Base-by-base conservation (phyloP, 106 monocot species). In the Chionographis japonica region DNA sequence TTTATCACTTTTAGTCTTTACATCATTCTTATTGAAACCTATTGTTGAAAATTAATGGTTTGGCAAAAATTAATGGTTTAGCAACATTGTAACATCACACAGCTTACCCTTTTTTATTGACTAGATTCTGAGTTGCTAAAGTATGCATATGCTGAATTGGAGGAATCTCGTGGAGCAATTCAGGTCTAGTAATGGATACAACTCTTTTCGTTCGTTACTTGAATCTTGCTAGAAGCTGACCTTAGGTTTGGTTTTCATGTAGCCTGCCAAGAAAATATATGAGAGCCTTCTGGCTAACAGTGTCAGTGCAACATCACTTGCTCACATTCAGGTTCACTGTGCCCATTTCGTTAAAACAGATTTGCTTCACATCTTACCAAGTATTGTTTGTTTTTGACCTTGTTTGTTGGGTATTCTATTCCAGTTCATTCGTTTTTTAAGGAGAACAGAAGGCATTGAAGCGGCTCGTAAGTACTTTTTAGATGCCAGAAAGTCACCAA, bases 381-480 rank as follows among this genome's bases (percentile, higher is more conserved):
- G 50, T 37, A 27, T 27, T 50, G 36, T 70, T 54, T 73, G 15
- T 69, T 72, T 52, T 65, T 66, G 1, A 71, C 10, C 38, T 59
- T 73, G 43, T 60, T 50, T 49, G 37, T 43, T 58, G 49, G 35
- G 36, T 35, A 56, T 67, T 50, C 41, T 68, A 16, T 75, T 81
- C 56, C 68, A 98, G 98, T 98, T 83, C 56, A 83, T 93, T 66
- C 79, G 89, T 38, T 98, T 98, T 77, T 62, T 98, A 66, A 84
- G 90, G 77, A 98, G 98, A 84, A 93, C 82, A 55, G 98, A 98
- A 93, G 98, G 98, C 4, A 50, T 81, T 53, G 98, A 98, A 84
- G 84, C 92, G 36, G 98, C 98, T 58, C 84, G 85, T 43, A 98
- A 90, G 50, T 93, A 93, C 68, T 98, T 98, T 66, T 65, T 93